These are phyloP conservation scores for Raphanus raphanistrum DNA, from an alignment of 345 rosid species.

Conservation along the genomic window DNA sequence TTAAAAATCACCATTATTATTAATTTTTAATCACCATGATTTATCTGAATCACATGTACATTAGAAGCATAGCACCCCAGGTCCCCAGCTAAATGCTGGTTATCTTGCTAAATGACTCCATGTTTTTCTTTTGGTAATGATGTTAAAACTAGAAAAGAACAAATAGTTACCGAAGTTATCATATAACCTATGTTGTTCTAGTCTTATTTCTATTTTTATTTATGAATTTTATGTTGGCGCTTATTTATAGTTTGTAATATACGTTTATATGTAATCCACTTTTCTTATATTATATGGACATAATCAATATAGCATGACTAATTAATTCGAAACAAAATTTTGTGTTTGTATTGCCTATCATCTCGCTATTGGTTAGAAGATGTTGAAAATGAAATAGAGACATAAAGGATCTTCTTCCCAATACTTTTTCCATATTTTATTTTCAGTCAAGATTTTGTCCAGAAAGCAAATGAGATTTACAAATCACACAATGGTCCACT, in stretches of 20 bases:
- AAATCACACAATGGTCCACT: slow-evolving; percentile 36
- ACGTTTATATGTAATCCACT: not conserved
- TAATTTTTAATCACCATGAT: not conserved
- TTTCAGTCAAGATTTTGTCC: slow-evolving; percentile 22
- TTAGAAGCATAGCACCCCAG: not conserved
- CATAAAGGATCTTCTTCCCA: slow-evolving; percentile 2
- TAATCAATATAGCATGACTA: not conserved
- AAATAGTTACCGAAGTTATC: not conserved
- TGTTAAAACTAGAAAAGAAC: not conserved
- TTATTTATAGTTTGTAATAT: not conserved
- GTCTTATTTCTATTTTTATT: not conserved
- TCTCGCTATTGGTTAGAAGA: slow-evolving; percentile 12
- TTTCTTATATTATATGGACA: no score
- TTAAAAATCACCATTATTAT: not conserved
- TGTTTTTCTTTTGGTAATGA: not conserved
- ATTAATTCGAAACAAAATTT: not conserved
- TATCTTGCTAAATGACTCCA: not conserved
- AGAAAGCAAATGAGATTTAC: slow-evolving; percentile 32
- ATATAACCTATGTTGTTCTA: not conserved
- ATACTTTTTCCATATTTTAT: slow-evolving; percentile 9
- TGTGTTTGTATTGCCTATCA: not conserved
- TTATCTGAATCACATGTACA: not conserved
- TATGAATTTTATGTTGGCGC: not conserved
- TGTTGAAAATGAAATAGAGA: not conserved
- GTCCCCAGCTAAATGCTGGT: not conserved